These are phyloP conservation scores for Penicillium longicatenatum DNA, from an alignment of 495 filamentous ascomycete species.

Conservation along the genomic window DNA sequence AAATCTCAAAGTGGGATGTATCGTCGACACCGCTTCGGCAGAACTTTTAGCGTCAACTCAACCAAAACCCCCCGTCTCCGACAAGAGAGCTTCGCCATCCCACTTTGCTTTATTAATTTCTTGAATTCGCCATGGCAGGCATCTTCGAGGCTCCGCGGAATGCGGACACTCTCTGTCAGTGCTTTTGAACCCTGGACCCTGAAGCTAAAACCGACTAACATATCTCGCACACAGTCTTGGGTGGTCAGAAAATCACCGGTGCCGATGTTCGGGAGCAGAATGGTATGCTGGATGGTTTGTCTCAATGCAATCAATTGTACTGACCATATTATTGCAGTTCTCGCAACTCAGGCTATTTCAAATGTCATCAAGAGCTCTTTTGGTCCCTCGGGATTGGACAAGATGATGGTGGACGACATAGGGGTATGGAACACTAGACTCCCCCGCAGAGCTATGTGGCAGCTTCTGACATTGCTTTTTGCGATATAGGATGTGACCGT, in stretches of 20 bases:
- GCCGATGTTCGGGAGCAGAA: constrained; percentile 95
- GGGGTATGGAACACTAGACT: constrained; percentile 59
- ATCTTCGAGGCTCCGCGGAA: constrained; percentile 90
- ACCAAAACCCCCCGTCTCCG: constrained; percentile 32
- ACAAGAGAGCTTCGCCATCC: constrained; percentile 39
- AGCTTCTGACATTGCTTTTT: constrained; percentile 27
- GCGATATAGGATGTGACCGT: constrained; percentile 86
- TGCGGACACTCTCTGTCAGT: constrained; percentile 78
- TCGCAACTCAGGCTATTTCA: constrained; percentile 93
- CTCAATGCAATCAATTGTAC: constrained; percentile 5
- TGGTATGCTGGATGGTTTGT: constrained; percentile 53
- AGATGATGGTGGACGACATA: constrained; percentile 99
- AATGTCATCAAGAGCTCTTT: constrained; percentile 99
- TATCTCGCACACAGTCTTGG: constrained; percentile 66
- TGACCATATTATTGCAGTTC: constrained; percentile 56
- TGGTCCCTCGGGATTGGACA: constrained; percentile 93
- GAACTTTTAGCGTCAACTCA: constrained; percentile 47
- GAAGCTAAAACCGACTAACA: constrained; percentile 25
- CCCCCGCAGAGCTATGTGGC: constrained; percentile 33
- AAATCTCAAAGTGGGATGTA: constrained; percentile 46
- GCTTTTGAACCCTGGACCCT: background rate
- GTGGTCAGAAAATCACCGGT: constrained; percentile 92
- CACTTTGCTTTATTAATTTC: constrained; percentile 27
- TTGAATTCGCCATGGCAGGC: constrained; percentile 65
- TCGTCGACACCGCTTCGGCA: constrained; percentile 48